Evolutionary conservation across 139 green algal species (phyloP).

Genomic region (Closterium sp.): DNA sequence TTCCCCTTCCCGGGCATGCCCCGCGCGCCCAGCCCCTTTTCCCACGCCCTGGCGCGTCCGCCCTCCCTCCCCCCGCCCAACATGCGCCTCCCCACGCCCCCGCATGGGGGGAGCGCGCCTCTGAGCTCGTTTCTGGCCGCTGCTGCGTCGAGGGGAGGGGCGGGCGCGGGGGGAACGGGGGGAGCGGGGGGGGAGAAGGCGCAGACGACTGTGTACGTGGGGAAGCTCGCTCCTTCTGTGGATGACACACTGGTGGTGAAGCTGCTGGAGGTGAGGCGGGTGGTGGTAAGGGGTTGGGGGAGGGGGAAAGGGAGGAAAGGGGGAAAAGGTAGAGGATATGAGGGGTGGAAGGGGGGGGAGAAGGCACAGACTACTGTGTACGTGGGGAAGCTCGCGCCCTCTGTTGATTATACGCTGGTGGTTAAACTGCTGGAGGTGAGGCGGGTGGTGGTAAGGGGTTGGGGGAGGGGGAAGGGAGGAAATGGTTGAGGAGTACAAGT

Average conservation of each 20-base stretch:
- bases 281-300: neutral
- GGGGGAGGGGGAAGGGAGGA: neutral
- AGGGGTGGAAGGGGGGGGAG: constrained; percentile 13
- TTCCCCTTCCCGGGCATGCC: neutral
- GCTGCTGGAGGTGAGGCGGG: constrained; percentile 67
- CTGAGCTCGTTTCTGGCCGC: neutral
- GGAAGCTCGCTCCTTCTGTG: constrained; percentile 77
- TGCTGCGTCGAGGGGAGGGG: neutral
- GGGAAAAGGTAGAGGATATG: too few relatives aligned
- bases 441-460: neutral
- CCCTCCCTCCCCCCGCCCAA: neutral
- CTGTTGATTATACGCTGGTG: constrained; percentile 69
- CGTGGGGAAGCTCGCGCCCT: constrained; percentile 73
- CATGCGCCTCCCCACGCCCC: neutral
- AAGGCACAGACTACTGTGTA: constrained; percentile 55
- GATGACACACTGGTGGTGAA: constrained; percentile 63
- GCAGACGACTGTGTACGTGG: constrained; percentile 57
- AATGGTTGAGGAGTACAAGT: too few relatives aligned
- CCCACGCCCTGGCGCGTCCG: neutral
- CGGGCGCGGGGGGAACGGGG: neutral
- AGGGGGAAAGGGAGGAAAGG: too few relatives aligned
- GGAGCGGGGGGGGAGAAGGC: constrained; percentile 21
- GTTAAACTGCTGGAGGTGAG: constrained; percentile 68
- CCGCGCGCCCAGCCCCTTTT: neutral
- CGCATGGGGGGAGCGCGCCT: neutral